Conservation (phyloP, 75 land plant genomes). For the Selaginella tamariscina region DNA sequence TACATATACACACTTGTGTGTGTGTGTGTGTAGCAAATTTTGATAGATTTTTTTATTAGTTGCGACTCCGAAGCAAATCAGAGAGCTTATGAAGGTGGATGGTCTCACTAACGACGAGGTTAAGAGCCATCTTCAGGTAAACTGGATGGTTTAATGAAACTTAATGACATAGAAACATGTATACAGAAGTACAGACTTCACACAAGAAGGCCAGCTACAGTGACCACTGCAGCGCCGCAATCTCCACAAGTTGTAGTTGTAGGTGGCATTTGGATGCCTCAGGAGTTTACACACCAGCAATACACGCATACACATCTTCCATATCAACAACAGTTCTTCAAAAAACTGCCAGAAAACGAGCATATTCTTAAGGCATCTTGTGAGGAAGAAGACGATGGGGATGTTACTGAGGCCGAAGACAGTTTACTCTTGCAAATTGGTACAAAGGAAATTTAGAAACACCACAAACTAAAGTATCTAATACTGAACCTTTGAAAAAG, state of each 20-base stretch:
- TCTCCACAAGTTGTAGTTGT: constrained; percentile 19
- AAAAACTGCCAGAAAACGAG: not conserved
- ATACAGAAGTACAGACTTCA: constrained; percentile 44
- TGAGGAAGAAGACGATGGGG: not conserved
- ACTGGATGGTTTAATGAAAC: not conserved
- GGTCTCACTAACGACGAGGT: constrained; percentile 64
- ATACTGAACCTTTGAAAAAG: too few relatives aligned
- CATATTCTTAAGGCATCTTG: not conserved
- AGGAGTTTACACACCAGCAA: constrained; percentile 1
- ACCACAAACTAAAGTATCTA: too few relatives aligned
- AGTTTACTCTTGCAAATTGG: too few relatives aligned
- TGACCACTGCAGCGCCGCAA: not conserved
- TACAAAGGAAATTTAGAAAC: too few relatives aligned
- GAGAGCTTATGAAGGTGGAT: constrained; percentile 59
- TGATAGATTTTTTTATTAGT: constrained; percentile 16
- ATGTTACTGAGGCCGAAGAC: not conserved
- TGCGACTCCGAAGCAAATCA: constrained; percentile 63
- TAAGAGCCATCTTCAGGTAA: constrained; percentile 66
- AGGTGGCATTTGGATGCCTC: constrained; percentile 35
- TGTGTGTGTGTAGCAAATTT: constrained; percentile 15
- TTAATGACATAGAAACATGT: not conserved
- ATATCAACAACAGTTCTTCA: not conserved
- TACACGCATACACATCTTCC: not conserved
- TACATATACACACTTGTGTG: not conserved
- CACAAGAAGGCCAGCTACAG: constrained; percentile 25